Base-by-base conservation (phyloP, 1,284 basidiomycete genomes). In the Ganoderma resinaceum region DNA sequence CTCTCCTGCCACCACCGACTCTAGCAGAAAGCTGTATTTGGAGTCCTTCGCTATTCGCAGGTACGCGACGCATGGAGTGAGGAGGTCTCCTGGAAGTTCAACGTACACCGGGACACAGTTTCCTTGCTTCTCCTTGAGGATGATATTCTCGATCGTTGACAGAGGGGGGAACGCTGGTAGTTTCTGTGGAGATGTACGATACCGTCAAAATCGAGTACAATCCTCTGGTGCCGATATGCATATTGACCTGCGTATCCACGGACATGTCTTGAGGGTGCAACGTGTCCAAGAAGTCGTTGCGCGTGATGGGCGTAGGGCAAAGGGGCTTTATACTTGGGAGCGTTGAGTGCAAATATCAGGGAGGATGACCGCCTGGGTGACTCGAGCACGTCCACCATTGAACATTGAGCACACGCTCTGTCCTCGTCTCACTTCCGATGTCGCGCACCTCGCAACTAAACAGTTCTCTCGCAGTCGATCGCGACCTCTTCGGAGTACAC, bases 51-150 rank as follows among this genome's bases (percentile, higher is more conserved):
- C 92, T 70, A 99, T 89, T 68, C 96, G 92, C 63, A 99, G 89
- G 81, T 99, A 99, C 18, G 98, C 97, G 80, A 96, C 95, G 76
- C 97, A 97, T 79, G 98, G 98, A 16, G 98, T 99, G 70, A 99
- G 87, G 68, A 99, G 90, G 80, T 99, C 98, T 66, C 96, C 96
- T 31, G 98, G 96, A 9, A 99, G 86, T 74, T 97, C 92, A 67
- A 97, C 88, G 81, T 91, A 99, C 73, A 99, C 89, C 20, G 97
- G 97, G 52, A 99, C 89, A 77, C 93, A 96, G 78, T 97, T 97
- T 78, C 96, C 96, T 66, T 82, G 84, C 80, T 94, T 92, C 79
- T 95, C 91, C 60, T 88, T 85, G 67, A 93, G 82, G 69, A 95
- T 89, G 72, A 94, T 85, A 70, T 86, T 86, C 79, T 95, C 91